These are phyloP conservation scores for Ustilago loliicola DNA, from an alignment of 1,284 basidiomycete genomes.

Conservation along the genomic window DNA sequence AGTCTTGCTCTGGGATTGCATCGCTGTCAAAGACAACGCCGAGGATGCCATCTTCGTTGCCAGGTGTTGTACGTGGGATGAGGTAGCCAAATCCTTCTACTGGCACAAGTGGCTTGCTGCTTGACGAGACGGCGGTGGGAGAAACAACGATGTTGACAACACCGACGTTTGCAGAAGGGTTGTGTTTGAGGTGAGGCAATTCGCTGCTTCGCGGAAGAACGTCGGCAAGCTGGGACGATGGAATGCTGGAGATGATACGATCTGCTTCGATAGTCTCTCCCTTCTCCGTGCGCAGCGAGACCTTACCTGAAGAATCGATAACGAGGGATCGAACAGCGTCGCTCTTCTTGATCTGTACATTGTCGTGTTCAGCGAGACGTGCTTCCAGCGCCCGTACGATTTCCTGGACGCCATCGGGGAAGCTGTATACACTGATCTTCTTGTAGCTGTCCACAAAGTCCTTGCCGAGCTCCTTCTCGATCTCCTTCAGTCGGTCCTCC, in stretches of 20 bases:
- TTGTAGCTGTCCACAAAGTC: slow-evolving; percentile 74
- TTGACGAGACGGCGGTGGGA: slow-evolving; percentile 76
- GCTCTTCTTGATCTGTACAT: slow-evolving; percentile 76
- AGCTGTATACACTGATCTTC: slow-evolving; percentile 82
- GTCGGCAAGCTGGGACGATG: slow-evolving; percentile 45
- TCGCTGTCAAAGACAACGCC: slow-evolving; percentile 78
- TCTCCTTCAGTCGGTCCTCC: slow-evolving; percentile 38
- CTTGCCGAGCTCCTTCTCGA: slow-evolving; percentile 72
- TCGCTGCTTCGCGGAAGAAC: slow-evolving; percentile 60
- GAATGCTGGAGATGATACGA: slow-evolving; percentile 71
- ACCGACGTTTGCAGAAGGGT: slow-evolving; percentile 67
- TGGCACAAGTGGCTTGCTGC: slow-evolving; percentile 78
- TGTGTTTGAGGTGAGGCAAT: slow-evolving; percentile 69
- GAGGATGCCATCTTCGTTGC: slow-evolving; percentile 72
- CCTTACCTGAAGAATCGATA: slow-evolving; percentile 74
- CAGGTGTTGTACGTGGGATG: slow-evolving; percentile 80
- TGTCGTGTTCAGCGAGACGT: slow-evolving; percentile 73
- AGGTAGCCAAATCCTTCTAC: slow-evolving; percentile 93
- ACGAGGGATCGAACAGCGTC: slow-evolving; percentile 71
- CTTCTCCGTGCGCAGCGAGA: slow-evolving; percentile 10
- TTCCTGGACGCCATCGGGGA: slow-evolving; percentile 81
- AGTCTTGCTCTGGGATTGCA: slow-evolving; percentile 69
- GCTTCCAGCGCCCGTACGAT: slow-evolving; percentile 77
- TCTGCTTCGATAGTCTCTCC: slow-evolving; percentile 38
- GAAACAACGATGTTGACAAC: slow-evolving; percentile 66